Evolutionary conservation across 345 rosid genomes (phyloP).

Genomic region (Lepidium sativum): DNA sequence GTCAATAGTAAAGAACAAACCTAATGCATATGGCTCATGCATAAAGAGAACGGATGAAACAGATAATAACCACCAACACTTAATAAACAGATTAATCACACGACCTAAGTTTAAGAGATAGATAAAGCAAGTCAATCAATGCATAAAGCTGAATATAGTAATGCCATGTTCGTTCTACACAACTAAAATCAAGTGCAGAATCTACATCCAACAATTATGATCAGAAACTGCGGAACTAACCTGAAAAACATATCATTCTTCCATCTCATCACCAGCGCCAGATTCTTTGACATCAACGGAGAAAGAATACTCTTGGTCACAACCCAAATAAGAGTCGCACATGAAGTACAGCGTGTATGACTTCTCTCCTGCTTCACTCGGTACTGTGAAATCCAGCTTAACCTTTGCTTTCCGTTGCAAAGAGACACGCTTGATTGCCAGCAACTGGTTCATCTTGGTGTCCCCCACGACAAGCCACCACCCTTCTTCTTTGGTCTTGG

Average conservation of each 20-base stretch:
- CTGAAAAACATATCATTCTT: constrained; percentile 16
- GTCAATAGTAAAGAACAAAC: background rate
- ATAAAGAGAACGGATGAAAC: background rate
- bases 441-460: constrained; percentile 65
- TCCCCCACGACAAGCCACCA: constrained; percentile 98
- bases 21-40: background rate
- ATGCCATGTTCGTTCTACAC: background rate
- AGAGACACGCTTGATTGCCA: constrained; percentile 82
- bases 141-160: background rate
- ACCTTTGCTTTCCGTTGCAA: constrained; percentile 69
- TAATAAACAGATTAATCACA: background rate
- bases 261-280: constrained; percentile 27
- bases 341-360: constrained; percentile 62
- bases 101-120: background rate
- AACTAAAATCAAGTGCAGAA: background rate
- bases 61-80: background rate
- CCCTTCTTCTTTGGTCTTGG: constrained; percentile 88
- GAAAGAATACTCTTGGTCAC: constrained; percentile 80
- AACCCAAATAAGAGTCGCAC: constrained; percentile 87
- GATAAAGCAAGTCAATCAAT: background rate
- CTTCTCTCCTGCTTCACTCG: constrained; percentile 57
- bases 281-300: constrained; percentile 45
- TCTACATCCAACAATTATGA: background rate
- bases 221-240: background rate
- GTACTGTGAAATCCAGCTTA: constrained; percentile 72